Evolutionary conservation across 257 asterid species (phyloP).

Genomic region (Primulina huaijiensis): DNA sequence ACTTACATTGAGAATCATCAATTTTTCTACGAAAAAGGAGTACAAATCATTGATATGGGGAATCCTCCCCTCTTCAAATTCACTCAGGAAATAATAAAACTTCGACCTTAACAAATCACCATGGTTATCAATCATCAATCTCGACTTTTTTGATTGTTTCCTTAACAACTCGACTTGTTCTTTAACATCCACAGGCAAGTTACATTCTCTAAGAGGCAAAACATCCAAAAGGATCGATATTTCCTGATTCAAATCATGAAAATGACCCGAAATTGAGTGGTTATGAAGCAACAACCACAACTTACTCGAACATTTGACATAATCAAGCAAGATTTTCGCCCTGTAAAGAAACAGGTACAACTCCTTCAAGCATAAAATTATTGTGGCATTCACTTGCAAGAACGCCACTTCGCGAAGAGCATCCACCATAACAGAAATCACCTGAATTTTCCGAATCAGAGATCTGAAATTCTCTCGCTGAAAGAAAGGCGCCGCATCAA

Average conservation of each 20-base stretch:
- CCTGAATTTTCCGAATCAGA: conserved; percentile 65
- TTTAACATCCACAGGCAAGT: conserved; percentile 52
- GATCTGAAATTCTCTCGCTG: conserved; percentile 60
- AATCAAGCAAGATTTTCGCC: conserved; percentile 74
- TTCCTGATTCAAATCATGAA: conserved; percentile 79
- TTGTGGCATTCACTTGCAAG: conserved; percentile 35
- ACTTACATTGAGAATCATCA: conserved; percentile 47
- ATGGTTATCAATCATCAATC: conserved; percentile 47
- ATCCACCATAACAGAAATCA: conserved; percentile 56
- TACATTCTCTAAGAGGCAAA: conserved; percentile 51
- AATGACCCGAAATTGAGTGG: conserved; percentile 73
- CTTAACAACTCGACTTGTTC: conserved; percentile 69
- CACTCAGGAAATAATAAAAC: conserved; percentile 62
- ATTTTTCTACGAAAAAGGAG: conserved; percentile 50
- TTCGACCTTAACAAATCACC: conserved; percentile 62
- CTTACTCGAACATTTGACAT: conserved; percentile 64
- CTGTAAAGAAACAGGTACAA: conserved; percentile 85
- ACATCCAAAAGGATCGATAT: conserved; percentile 82
- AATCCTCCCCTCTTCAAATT: conserved; percentile 59
- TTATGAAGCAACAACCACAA: conserved; percentile 81
- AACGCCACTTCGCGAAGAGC: conserved; percentile 46
- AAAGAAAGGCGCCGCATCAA: conserved; percentile 38
- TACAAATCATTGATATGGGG: conserved; percentile 49
- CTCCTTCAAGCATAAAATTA: conserved; percentile 80
- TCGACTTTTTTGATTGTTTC: conserved; percentile 57